Conservation (phyloP, 257 asterid genomes). For the Cinchona pubescens region DNA sequence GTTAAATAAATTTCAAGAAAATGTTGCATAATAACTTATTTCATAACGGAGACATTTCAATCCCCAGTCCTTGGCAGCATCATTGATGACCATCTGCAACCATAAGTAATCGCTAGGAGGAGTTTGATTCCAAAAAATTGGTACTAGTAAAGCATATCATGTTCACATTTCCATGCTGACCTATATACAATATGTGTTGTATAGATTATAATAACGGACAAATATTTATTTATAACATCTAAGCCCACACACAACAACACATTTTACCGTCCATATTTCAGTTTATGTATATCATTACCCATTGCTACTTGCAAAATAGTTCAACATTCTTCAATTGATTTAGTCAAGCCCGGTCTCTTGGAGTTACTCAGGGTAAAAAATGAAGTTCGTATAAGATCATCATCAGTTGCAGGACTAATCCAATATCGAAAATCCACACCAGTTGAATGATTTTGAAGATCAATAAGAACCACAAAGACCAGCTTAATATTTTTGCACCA, state of each 20-base stretch:
- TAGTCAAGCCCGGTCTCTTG: too few species aligned
- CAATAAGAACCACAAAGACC: not conserved
- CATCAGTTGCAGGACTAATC: not conserved
- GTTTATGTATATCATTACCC: not conserved
- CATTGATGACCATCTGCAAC: conserved; percentile 70
- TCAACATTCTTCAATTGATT: not conserved
- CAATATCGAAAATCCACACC: not conserved
- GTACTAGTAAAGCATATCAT: not conserved
- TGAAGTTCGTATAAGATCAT: not conserved
- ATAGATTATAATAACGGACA: not conserved
- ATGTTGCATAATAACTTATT: conserved; percentile 75
- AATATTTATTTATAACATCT: not conserved
- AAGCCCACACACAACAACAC: not conserved
- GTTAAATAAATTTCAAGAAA: not conserved
- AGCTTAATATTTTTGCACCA: not conserved
- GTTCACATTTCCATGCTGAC: not conserved
- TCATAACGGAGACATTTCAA: conserved; percentile 88
- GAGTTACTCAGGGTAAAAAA: not conserved
- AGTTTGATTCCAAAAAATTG: conserved; percentile 4
- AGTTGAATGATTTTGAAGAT: not conserved
- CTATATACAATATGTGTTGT: too few species aligned
- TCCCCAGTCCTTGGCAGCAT: conserved; percentile 90
- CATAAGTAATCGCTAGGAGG: conserved; percentile 7
- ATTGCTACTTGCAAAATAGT: not conserved
- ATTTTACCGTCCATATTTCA: not conserved